Base-by-base conservation (phyloP, 148 eudicot genomes). In the Rhododendron ferrugineum region DNA sequence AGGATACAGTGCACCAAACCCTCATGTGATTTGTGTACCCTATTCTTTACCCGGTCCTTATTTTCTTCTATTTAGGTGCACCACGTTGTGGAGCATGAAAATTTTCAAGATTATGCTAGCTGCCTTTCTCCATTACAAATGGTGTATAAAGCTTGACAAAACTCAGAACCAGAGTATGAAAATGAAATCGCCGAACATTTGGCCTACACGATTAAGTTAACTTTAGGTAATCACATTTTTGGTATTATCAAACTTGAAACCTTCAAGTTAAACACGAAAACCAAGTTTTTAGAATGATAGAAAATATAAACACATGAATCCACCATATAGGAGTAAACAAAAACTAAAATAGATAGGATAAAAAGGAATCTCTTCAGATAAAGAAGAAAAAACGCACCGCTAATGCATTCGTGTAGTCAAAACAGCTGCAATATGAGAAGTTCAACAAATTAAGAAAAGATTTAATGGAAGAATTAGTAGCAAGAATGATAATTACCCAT, bases 351-450 rank as follows among this genome's bases (percentile, higher is more conserved):
- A 3, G 22, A 78, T 23, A 46, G 15, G 40, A 76, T 54, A 3
- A 20, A 54, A 54, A 50, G 15, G 22, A 54, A 8, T n/a, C 37
- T n/a, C 26, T 83, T 70, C 14, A n/a, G 79, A 22, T 73, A 56
- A 18, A 8, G 81, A 88, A 74, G 75, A 77, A 70, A 82, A 34
- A 82, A 90, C 98, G 91, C 86, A 96, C 99, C 86, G 99, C 99
- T 82, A 96, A 92, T 75, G 90, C 98, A 92, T 96, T 96, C 52
- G 99, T 96, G 98, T 96, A 96, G 92, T 96, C 99, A 83, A 96
- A 96, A 88, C 99, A 96, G 83, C 99, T 96, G 98, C 92, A 92
- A 32, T n/a, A 79, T 16, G 20, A 74, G 85, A 74, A 64, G 82
- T 30, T 46, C 2, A 28, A 22, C 88, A 26, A 40, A 26, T 83